phyloP scores from a whole-genome alignment of 331 rosid species.

The Cydonia oblonga region DNA sequence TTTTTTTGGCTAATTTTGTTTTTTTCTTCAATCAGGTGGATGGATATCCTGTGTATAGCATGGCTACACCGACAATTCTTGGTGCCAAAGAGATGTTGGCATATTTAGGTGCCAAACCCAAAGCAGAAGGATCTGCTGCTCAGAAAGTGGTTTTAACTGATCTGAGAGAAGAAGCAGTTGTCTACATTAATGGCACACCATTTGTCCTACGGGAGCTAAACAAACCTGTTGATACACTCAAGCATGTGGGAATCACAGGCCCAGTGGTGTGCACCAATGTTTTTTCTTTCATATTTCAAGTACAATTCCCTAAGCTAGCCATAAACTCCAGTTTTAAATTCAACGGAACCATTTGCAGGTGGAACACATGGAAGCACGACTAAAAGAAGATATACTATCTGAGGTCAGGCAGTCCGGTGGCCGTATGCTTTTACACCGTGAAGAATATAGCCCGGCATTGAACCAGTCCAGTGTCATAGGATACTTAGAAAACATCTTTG shows the following conservation, averaged over 20 bases:
- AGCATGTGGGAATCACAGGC: conserved; percentile 81
- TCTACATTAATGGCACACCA: conserved; percentile 64
- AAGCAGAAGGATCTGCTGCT: conserved; percentile 31
- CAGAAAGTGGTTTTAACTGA: conserved; percentile 54
- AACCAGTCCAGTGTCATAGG: conserved; percentile 64
- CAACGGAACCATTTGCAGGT: conserved; percentile 42
- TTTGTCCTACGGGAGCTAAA: conserved; percentile 74
- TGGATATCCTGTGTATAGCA: conserved; percentile 72
- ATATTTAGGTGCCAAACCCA: conserved; percentile 49
- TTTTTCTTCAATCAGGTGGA: conserved; percentile 44
- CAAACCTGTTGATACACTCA: conserved; percentile 74
- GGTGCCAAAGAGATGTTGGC: conserved; percentile 77
- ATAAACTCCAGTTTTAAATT: conserved; percentile 6
- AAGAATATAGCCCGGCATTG: conserved; percentile 53
- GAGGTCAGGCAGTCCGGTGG: conserved; percentile 67
- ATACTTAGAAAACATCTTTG: conserved; percentile 58
- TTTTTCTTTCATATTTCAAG: neutral
- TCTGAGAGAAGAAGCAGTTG: conserved; percentile 74
- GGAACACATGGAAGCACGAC: conserved; percentile 72
- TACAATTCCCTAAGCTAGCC: conserved; percentile 4
- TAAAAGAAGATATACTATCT: conserved; percentile 66
- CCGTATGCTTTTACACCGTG: conserved; percentile 70
- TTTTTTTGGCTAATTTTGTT: conserved; percentile 1
- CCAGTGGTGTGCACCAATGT: conserved; percentile 42
- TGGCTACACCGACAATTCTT: conserved; percentile 72